These are phyloP conservation scores for Penicillium odoratum DNA, from an alignment of 495 filamentous ascomycete genomes.

Conservation along the genomic window DNA sequence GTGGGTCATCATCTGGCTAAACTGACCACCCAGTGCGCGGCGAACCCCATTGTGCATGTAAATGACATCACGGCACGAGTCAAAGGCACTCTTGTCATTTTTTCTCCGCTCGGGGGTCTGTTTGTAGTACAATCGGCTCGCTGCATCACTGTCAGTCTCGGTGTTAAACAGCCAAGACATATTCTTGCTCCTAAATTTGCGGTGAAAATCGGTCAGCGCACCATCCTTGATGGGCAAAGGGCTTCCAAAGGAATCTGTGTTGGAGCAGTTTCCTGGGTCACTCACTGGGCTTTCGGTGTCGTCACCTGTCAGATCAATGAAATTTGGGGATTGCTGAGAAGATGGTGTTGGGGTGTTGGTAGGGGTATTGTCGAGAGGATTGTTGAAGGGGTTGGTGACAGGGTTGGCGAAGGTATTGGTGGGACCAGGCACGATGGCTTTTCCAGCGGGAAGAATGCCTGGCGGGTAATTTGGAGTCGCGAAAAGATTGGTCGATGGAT, in stretches of 20 bases:
- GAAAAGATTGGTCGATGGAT: too few species aligned
- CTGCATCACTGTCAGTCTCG: not conserved
- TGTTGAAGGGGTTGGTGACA: too few species aligned
- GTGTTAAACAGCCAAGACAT: constrained; percentile 6
- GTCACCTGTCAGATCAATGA: constrained; percentile 15
- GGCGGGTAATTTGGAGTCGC: too few species aligned
- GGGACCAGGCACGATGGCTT: too few species aligned
- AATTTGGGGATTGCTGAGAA: constrained; percentile 3
- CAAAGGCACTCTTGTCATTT: not conserved
- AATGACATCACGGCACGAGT: not conserved
- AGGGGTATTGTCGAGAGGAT: not conserved
- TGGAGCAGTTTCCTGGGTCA: constrained; percentile 5
- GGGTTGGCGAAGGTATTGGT: too few species aligned
- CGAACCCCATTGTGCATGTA: not conserved
- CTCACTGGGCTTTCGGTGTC: constrained; percentile 6
- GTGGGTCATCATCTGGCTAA: not conserved
- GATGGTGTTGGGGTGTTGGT: not conserved
- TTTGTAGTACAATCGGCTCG: not conserved
- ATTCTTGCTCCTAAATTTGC: constrained; percentile 4
- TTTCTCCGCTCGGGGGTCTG: constrained; percentile 3
- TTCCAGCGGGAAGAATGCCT: too few species aligned
- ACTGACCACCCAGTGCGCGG: constrained; percentile 1
- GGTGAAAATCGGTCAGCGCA: constrained; percentile 3
- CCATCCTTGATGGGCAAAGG: not conserved
- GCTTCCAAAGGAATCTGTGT: not conserved